phyloP scores from a whole-genome alignment of 2,329 filamentous ascomycete genomes.

The Aspergillus cejpii region DNA sequence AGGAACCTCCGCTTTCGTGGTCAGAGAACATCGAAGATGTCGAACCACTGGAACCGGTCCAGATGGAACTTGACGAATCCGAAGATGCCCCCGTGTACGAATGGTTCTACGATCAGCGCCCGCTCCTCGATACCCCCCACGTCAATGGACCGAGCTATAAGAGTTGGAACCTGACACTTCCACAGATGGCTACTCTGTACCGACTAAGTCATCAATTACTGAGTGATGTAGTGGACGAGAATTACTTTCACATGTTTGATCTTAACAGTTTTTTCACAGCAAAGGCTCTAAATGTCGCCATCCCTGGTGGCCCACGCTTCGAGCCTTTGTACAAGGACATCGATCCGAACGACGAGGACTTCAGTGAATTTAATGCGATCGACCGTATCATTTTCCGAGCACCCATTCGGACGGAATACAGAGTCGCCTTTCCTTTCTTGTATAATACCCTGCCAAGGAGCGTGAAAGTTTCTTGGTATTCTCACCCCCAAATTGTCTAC shows the following conservation, averaged over 20 bases:
- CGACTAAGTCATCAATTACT: constrained; percentile 84
- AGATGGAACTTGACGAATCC: constrained; percentile 93
- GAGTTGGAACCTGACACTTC: constrained; percentile 83
- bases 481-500: constrained; percentile 87
- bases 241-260: constrained; percentile 98
- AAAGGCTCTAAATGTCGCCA: constrained; percentile 92
- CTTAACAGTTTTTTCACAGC: constrained; percentile 90
- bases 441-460: constrained; percentile 96
- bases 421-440: constrained; percentile 86
- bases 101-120: constrained; percentile 95
- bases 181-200: constrained; percentile 94
- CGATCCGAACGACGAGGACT: constrained; percentile 97
- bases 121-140: constrained; percentile 82
- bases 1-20: constrained; percentile 95
- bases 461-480: constrained; percentile 89
- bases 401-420: constrained; percentile 89
- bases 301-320: constrained; percentile 94
- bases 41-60: constrained; percentile 92
- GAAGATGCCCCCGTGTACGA: constrained; percentile 89
- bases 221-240: constrained; percentile 88
- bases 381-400: constrained; percentile 97
- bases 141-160: constrained; percentile 97
- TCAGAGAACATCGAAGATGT: constrained; percentile 99
- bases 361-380: constrained; percentile 98
- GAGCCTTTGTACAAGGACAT: constrained; percentile 98